Evolutionary conservation across 2,329 filamentous ascomycete species (phyloP).

Genomic region (Tolypocladium ophioglossoides): DNA sequence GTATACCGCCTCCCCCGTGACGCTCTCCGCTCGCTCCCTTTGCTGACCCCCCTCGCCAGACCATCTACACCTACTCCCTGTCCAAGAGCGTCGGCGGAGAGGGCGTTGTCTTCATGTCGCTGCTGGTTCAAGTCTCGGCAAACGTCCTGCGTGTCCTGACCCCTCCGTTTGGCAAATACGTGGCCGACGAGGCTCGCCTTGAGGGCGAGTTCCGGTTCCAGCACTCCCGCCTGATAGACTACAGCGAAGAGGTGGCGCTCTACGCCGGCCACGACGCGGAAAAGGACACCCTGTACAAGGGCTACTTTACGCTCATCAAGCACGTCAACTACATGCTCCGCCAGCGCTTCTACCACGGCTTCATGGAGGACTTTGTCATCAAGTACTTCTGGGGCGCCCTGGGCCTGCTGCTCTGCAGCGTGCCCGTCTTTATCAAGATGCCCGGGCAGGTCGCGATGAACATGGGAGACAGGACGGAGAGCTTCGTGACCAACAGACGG

Average conservation of each 20-base stretch:
- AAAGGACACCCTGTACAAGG: constrained; percentile 93
- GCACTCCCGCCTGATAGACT: constrained; percentile 89
- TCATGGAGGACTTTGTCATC: constrained; percentile 99
- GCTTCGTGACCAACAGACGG: constrained; percentile 87
- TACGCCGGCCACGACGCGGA: constrained; percentile 89
- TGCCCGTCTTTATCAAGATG: constrained; percentile 92
- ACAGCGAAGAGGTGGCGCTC: constrained; percentile 87
- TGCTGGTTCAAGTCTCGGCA: constrained; percentile 87
- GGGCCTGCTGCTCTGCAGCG: constrained; percentile 81
- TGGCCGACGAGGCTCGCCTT: constrained; percentile 86
- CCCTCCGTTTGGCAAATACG: constrained; percentile 93
- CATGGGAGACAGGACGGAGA: constrained; percentile 63
- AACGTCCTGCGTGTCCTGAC: constrained; percentile 89
- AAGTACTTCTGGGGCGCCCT: constrained; percentile 99
- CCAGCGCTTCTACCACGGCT: constrained; percentile 87
- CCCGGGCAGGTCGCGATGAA: constrained; percentile 55
- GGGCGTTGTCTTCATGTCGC: constrained; percentile 87
- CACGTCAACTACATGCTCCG: constrained; percentile 94
- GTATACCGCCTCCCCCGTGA: constrained; percentile 27
- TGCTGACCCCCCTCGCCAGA: constrained; percentile 29
- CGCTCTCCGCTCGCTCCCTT: background rate
- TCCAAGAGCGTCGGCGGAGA: constrained; percentile 94
- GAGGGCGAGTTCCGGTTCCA: constrained; percentile 96
- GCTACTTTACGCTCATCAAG: constrained; percentile 97
- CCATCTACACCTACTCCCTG: constrained; percentile 88